Conservation (phyloP, 306 rosid genomes). For the Citrullus mucosospermus region DNA sequence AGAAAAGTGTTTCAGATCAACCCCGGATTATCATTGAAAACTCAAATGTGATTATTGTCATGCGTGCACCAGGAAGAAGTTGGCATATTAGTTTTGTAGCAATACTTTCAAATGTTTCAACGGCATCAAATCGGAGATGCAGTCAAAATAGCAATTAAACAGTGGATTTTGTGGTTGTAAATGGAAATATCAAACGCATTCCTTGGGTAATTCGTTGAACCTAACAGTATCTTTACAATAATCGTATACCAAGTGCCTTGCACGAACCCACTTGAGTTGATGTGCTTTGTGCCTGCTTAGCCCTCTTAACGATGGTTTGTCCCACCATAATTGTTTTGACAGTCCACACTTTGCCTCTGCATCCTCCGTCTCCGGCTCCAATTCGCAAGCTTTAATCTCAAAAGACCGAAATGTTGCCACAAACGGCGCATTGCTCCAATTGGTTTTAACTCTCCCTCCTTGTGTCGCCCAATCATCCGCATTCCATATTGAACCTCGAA, state of each 20-base stretch:
- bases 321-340: constrained; percentile 2
- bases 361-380: not conserved
- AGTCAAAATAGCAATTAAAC: no score
- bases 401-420: not conserved
- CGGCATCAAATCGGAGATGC: no score
- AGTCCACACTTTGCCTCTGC: not conserved
- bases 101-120: no score
- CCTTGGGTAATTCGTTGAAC: not conserved
- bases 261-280: constrained; percentile 9
- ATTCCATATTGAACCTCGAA: constrained; percentile 7
- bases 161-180: no score
- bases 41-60: no score
- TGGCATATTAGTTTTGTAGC: no score
- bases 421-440: constrained; percentile 8
- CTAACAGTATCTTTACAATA: constrained; percentile 3
- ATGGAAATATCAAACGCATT: not conserved
- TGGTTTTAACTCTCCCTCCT: not conserved
- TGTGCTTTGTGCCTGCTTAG: not conserved
- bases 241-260: constrained; percentile 8
- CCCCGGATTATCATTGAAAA: no score
- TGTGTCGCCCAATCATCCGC: constrained; percentile 3
- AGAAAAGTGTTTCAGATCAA: no score
- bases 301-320: not conserved
- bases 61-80: no score
- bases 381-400: constrained; percentile 3